Conservation (phyloP, 2,329 filamentous ascomycete species). For the Fusarium papillatum region DNA sequence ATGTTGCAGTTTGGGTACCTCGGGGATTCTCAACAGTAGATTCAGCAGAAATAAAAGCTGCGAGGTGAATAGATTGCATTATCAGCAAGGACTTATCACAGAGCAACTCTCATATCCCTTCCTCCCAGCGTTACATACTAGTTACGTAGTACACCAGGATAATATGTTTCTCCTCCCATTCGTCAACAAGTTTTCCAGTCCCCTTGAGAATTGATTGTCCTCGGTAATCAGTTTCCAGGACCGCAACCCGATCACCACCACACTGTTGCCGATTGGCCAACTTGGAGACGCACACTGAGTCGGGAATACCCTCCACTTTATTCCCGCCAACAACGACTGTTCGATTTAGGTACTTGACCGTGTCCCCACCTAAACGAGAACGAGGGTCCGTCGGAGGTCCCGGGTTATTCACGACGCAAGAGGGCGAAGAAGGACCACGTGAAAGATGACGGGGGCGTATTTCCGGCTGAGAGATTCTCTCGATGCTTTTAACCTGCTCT, state of each 20-base stretch:
- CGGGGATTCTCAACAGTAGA: background rate
- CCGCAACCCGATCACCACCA: background rate
- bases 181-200: background rate
- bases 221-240: background rate
- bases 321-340: background rate
- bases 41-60: background rate
- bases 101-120: background rate
- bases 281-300: background rate
- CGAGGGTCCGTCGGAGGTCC: background rate
- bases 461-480: background rate
- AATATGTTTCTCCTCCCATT: background rate
- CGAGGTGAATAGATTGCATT: background rate
- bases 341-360: background rate
- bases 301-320: background rate
- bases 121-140: background rate
- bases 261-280: background rate
- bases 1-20: background rate
- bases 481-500: background rate
- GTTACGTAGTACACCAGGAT: background rate
- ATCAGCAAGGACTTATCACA: background rate
- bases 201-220: background rate
- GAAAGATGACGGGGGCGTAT: background rate
- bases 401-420: background rate
- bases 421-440: conserved; percentile 3
- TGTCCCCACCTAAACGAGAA: conserved; percentile 1